Evolutionary conservation across 306 rosid genomes (phyloP).

Genomic region (Quercus rubra): DNA sequence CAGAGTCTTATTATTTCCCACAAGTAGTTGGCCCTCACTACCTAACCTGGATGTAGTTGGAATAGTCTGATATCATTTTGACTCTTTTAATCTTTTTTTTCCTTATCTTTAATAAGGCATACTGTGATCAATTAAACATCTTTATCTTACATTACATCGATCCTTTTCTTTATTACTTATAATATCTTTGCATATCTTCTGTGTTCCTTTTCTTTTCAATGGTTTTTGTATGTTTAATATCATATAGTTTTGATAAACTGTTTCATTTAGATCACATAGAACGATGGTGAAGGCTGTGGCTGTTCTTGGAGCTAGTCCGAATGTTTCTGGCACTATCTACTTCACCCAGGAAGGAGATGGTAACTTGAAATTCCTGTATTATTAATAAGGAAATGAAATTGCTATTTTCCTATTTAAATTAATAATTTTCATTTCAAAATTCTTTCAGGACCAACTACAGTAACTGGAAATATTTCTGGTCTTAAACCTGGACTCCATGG

Average conservation of each 20-base stretch:
- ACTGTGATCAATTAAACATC: not conserved
- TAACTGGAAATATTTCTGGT: conserved; percentile 69
- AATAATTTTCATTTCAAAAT: conserved; percentile 1
- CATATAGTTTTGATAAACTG: conserved; percentile 22
- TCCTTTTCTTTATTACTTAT: not conserved
- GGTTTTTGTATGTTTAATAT: not conserved
- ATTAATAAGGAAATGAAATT: not conserved
- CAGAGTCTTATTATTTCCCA: not conserved
- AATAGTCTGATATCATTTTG: too few species aligned
- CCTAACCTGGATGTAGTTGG: too few species aligned
- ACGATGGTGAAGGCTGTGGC: conserved; percentile 92
- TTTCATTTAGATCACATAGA: conserved; percentile 67
- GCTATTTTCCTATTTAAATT: not conserved
- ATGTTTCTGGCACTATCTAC: conserved; percentile 61
- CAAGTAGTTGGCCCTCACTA: too few species aligned
- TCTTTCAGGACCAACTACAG: conserved; percentile 69
- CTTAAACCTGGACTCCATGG: conserved; percentile 92
- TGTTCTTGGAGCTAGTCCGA: conserved; percentile 66
- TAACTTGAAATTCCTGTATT: conserved; percentile 11
- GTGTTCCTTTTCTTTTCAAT: not conserved
- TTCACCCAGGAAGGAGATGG: conserved; percentile 86
- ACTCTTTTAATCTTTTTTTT: too few species aligned
- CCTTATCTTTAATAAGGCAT: not conserved
- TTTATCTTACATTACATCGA: not conserved
- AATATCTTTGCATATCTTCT: not conserved